These are phyloP conservation scores for Fusarium sublunatum DNA, from an alignment of 2,329 filamentous ascomycete genomes.

Conservation along the genomic window DNA sequence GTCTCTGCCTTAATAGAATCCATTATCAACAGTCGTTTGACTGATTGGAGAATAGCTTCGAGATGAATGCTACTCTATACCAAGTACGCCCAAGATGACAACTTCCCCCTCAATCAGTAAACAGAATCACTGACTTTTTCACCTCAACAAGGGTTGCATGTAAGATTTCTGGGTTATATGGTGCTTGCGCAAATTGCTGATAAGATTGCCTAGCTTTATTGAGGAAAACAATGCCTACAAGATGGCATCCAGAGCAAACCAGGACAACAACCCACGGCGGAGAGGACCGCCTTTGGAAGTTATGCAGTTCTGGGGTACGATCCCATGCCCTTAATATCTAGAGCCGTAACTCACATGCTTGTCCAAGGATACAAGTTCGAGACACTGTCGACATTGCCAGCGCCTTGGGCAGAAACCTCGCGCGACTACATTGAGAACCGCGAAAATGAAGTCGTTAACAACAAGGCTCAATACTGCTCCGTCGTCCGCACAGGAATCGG, in stretches of 20 bases:
- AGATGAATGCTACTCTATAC: constrained; percentile 94
- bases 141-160: constrained; percentile 62
- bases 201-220: constrained; percentile 74
- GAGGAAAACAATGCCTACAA: constrained; percentile 89
- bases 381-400: constrained; percentile 79
- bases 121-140: constrained; percentile 23
- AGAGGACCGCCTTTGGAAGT: constrained; percentile 72
- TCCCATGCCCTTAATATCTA: neutral
- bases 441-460: constrained; percentile 78
- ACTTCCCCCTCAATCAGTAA: neutral
- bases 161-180: constrained; percentile 49
- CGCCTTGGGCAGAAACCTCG: constrained; percentile 77
- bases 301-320: constrained; percentile 91
- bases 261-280: constrained; percentile 53
- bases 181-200: constrained; percentile 3
- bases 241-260: constrained; percentile 67
- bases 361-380: constrained; percentile 93
- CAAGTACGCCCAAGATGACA: constrained; percentile 71
- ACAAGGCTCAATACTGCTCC: constrained; percentile 95
- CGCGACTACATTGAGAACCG: constrained; percentile 84
- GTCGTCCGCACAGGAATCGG: constrained; percentile 91
- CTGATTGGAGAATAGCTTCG: constrained; percentile 69
- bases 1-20: constrained; percentile 36
- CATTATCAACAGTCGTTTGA: constrained; percentile 3
- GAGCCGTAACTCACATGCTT: neutral